A percentile compares a stretch with the other conserved stretches of the same genome.
Conservation (phyloP, 345 rosid genomes). For the Erucastrum elatum region DNA sequence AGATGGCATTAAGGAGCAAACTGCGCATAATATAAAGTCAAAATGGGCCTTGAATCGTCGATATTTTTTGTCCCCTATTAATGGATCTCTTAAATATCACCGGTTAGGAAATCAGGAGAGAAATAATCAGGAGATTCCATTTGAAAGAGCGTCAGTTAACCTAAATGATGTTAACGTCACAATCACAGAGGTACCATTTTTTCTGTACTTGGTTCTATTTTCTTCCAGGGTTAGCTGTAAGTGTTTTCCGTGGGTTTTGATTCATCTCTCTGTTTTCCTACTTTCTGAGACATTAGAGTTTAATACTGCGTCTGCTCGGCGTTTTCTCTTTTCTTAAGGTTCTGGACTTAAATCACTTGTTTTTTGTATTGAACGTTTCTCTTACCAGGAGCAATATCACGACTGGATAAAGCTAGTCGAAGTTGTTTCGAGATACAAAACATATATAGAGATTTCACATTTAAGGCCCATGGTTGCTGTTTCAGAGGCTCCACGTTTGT, state of each 20-base stretch:
- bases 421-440: conserved; percentile 84
- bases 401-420: conserved; percentile 96
- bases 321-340: conserved; percentile 16
- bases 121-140: conserved; percentile 85
- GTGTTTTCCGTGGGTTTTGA: neutral
- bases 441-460: conserved; percentile 80
- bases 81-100: conserved; percentile 89
- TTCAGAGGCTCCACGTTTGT: conserved; percentile 57
- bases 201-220: conserved; percentile 17
- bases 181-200: conserved; percentile 66
- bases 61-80: conserved; percentile 85
- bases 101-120: conserved; percentile 97
- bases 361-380: conserved; percentile 26
- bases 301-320: neutral
- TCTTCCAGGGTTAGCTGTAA: conserved; percentile 11
- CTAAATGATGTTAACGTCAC: conserved; percentile 82
- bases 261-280: conserved; percentile 6
- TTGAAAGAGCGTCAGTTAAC: conserved; percentile 86
- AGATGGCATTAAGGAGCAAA: conserved; percentile 86
- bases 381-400: conserved; percentile 81
- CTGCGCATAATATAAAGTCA: conserved; percentile 48
- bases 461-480: conserved; percentile 81
- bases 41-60: conserved; percentile 76
- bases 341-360: conserved; percentile 25
- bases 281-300: conserved; percentile 7